Evolutionary conservation across 2,329 filamentous ascomycete genomes (phyloP).

Genomic region (Alternaria incomplexa): DNA sequence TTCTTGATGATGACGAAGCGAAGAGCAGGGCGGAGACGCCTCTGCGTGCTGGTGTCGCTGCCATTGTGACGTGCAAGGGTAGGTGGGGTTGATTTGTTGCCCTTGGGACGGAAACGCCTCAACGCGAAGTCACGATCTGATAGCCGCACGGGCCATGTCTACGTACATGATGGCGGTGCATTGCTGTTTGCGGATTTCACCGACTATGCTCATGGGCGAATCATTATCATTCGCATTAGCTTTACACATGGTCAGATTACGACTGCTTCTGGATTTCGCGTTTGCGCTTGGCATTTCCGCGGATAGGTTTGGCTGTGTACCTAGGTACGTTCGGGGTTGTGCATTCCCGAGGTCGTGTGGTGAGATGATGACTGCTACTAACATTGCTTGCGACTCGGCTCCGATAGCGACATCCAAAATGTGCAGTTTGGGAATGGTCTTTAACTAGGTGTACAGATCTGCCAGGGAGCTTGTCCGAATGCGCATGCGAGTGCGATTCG

Average conservation of each 20-base stretch:
- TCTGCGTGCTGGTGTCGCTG: conserved; percentile 24
- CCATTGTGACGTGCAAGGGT: conserved; percentile 20
- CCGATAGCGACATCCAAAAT: background rate
- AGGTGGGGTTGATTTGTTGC: background rate
- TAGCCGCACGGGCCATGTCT: conserved; percentile 5
- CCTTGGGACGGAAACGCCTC: background rate
- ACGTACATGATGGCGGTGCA: background rate
- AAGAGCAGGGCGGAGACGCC: conserved; percentile 27
- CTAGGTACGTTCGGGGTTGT: background rate
- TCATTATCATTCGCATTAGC: background rate
- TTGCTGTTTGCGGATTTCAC: background rate
- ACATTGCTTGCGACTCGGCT: background rate
- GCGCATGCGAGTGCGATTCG: background rate
- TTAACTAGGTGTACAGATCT: background rate
- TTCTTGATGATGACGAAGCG: conserved; percentile 23
- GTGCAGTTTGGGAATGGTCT: background rate
- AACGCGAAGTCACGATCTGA: conserved; percentile 24
- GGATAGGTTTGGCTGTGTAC: background rate
- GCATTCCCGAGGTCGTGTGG: background rate
- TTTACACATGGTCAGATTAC: background rate
- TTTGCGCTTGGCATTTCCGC: background rate
- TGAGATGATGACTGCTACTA: background rate
- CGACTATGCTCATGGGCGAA: background rate
- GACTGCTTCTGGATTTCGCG: background rate
- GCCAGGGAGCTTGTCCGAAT: background rate